These are phyloP conservation scores for Xylariomycetidae sp. DNA, from an alignment of 2,329 filamentous ascomycete species.

Conservation along the genomic window DNA sequence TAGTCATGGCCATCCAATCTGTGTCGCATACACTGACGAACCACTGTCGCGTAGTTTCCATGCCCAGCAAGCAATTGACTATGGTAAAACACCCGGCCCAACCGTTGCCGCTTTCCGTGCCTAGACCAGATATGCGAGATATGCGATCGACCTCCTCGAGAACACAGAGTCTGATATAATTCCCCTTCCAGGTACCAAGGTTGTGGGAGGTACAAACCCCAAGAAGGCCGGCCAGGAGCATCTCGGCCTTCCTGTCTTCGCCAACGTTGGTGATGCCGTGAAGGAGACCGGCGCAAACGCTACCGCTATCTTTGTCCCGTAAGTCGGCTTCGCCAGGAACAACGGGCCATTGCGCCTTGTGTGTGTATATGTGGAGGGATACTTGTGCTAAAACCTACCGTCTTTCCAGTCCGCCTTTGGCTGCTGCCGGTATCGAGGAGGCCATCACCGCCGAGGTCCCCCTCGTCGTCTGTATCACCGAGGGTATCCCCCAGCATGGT, in stretches of 20 bases:
- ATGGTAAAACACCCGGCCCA: too few relatives aligned
- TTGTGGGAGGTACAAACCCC: constrained; percentile 96
- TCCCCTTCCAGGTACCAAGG: constrained; percentile 93
- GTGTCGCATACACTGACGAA: not conserved
- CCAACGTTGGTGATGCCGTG: constrained; percentile 78
- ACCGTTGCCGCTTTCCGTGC: too few relatives aligned
- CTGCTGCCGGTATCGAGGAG: constrained; percentile 94
- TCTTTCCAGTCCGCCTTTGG: constrained; percentile 68
- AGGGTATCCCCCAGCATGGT: constrained; percentile 97
- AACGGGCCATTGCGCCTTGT: too few relatives aligned
- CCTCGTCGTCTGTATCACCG: constrained; percentile 94
- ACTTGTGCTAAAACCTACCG: constrained; percentile 7
- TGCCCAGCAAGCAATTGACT: constrained; percentile 95
- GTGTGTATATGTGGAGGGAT: not conserved
- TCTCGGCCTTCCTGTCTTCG: constrained; percentile 89
- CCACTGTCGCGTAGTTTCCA: constrained; percentile 68
- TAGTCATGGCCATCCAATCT: too few relatives aligned
- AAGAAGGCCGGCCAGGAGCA: constrained; percentile 94
- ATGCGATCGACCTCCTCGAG: too few relatives aligned
- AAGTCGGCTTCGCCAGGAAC: constrained; percentile 31
- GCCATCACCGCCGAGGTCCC: constrained; percentile 89
- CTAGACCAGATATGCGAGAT: too few relatives aligned
- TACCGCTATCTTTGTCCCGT: constrained; percentile 95
- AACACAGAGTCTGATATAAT: too few relatives aligned
- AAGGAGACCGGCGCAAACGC: constrained; percentile 87